These are phyloP conservation scores for Betula pendula DNA, from an alignment of 306 rosid genomes.

Conservation along the genomic window DNA sequence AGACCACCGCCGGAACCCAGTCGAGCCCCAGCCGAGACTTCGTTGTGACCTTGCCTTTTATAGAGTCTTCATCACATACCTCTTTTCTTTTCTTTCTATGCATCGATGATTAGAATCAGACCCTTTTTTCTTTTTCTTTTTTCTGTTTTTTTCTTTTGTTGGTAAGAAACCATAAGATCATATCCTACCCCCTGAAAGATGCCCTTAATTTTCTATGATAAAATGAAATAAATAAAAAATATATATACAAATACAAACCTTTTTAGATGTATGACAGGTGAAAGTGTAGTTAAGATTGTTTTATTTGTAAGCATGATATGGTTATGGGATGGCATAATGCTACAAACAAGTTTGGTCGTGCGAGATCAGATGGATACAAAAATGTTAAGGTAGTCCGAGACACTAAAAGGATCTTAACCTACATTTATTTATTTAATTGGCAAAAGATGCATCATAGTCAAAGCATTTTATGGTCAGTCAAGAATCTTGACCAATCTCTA, in stretches of 20 bases:
- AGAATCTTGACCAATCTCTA: not conserved
- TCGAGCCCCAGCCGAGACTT: too few relatives aligned
- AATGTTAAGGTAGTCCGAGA: slow-evolving; percentile 10
- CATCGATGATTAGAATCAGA: too few relatives aligned
- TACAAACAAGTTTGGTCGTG: slow-evolving; percentile 26
- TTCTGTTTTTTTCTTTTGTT: too few relatives aligned
- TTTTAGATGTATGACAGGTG: not conserved
- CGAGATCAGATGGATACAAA: slow-evolving; percentile 17
- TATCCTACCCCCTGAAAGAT: too few relatives aligned
- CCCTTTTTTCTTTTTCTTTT: too few relatives aligned
- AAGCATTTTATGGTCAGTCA: slow-evolving; percentile 30
- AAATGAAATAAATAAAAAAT: too few relatives aligned
- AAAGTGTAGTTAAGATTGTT: slow-evolving; percentile 14
- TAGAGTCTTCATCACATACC: too few relatives aligned
- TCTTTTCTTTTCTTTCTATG: too few relatives aligned
- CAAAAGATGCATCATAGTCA: slow-evolving; percentile 23
- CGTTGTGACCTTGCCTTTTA: too few relatives aligned
- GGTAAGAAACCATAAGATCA: too few relatives aligned
- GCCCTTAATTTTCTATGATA: too few relatives aligned
- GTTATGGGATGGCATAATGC: not conserved
- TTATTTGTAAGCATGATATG: not conserved
- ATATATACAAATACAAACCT: not conserved
- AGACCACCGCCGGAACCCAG: too few relatives aligned
- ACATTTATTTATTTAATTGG: slow-evolving; percentile 1
- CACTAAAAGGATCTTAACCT: slow-evolving; percentile 1